A percentile compares a stretch with the other conserved stretches of the same genome.
Conservation (phyloP, 768 basidiomycete genomes). For the Myochromella boudieri region DNA sequence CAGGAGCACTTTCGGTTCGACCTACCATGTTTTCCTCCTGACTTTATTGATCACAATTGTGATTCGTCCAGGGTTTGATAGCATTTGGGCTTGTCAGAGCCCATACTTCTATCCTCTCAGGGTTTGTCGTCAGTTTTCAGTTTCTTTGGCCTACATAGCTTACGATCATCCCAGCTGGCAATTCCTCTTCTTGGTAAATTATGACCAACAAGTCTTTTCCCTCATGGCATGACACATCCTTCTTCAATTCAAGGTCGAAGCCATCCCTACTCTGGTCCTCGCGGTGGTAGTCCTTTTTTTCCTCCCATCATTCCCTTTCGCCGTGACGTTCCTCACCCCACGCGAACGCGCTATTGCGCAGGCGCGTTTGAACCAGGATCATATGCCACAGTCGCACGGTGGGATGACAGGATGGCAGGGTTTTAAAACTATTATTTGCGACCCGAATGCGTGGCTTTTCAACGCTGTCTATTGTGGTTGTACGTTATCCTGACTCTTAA, state of each 20-base stretch:
- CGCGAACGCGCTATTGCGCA: constrained; percentile 57
- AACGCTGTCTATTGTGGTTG: constrained; percentile 53
- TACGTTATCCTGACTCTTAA: constrained; percentile 21
- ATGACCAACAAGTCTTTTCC: constrained; percentile 12
- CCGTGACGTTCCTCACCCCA: constrained; percentile 49
- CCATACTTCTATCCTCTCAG: constrained; percentile 40
- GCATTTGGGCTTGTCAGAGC: constrained; percentile 57
- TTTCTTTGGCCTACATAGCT: constrained; percentile 2
- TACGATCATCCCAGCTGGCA: constrained; percentile 55
- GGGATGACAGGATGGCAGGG: constrained; percentile 64
- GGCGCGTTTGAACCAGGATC: constrained; percentile 54
- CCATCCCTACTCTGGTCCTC: constrained; percentile 56
- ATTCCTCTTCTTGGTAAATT: constrained; percentile 59
- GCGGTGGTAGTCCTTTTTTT: constrained; percentile 45
- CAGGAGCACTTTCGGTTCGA: constrained; percentile 54
- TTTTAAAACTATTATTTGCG: constrained; percentile 49
- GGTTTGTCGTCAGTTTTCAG: constrained; percentile 24
- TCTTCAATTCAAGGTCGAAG: constrained; percentile 43
- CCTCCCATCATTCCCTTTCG: constrained; percentile 56
- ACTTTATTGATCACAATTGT: neutral
- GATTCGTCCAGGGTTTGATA: constrained; percentile 42
- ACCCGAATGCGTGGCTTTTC: constrained; percentile 53
- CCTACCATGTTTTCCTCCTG: too few relatives aligned
- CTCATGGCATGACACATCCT: neutral
- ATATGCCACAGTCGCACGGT: constrained; percentile 57